Evolutionary conservation across 179 eudicot genomes (phyloP).

Genomic region (Camellia oleifera): DNA sequence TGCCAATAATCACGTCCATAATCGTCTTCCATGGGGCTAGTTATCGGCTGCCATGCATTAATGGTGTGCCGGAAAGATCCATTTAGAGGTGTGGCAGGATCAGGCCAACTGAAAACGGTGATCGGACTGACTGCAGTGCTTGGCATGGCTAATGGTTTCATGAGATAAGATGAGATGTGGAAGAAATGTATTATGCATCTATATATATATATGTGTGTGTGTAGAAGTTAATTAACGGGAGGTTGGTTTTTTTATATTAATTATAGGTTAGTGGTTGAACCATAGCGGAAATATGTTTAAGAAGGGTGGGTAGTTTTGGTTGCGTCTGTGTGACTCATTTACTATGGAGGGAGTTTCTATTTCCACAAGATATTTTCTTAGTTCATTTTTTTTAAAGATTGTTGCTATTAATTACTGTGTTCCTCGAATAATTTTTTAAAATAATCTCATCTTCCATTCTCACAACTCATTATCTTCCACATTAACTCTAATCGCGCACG

Average conservation of each 20-base stretch:
- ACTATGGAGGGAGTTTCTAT: too few relatives aligned
- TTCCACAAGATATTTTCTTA: too few relatives aligned
- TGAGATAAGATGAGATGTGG: not conserved
- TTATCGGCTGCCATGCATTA: not conserved
- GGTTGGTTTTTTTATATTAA: not conserved
- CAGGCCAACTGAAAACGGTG: not conserved
- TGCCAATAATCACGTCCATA: slow-evolving; percentile 18
- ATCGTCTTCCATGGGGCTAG: slow-evolving; percentile 17
- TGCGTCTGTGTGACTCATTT: slow-evolving; percentile 8
- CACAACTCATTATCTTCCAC: too few relatives aligned
- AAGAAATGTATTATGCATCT: not conserved
- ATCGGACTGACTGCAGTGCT: not conserved
- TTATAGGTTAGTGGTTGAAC: slow-evolving; percentile 22
- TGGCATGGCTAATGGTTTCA: not conserved
- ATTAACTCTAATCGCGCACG: too few relatives aligned
- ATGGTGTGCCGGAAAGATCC: not conserved
- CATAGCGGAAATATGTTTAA: slow-evolving; percentile 11
- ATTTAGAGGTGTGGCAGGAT: not conserved
- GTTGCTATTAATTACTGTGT: too few relatives aligned
- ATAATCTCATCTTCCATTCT: too few relatives aligned
- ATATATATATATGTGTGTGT: too few relatives aligned
- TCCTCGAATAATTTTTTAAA: too few relatives aligned
- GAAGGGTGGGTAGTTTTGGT: slow-evolving; percentile 13
- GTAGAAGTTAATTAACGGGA: not conserved
- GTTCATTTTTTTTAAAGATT: too few relatives aligned